phyloP scores from a whole-genome alignment of 108 stramenopile genomes.

The Cyclostephanos invisitatus region DNA sequence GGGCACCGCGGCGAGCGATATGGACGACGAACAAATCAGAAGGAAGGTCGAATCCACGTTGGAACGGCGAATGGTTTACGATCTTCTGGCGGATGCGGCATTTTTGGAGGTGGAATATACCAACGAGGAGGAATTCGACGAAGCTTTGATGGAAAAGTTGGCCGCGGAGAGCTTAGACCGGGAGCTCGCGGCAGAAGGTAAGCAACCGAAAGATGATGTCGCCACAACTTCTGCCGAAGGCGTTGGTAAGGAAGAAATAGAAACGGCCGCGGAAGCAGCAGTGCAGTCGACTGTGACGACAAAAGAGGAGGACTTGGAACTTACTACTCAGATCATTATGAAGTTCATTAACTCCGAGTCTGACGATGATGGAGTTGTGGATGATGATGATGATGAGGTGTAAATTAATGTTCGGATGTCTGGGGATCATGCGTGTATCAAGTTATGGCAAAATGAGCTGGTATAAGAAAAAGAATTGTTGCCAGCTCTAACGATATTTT shows the following conservation, averaged over 20 bases:
- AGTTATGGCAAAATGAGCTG: not conserved
- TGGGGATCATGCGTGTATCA: not conserved
- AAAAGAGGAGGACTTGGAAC: slow-evolving; percentile 19
- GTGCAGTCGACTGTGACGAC: not conserved
- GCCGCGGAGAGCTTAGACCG: slow-evolving; percentile 71
- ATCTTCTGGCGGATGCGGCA: slow-evolving; percentile 79
- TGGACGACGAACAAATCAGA: slow-evolving; percentile 74
- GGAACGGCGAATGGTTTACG: slow-evolving; percentile 75
- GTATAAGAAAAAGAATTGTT: not conserved
- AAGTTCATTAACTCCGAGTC: not conserved
- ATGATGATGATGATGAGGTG: slow-evolving; percentile 10
- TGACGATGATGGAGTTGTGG: slow-evolving; percentile 7
- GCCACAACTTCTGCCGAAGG: slow-evolving; percentile 9
- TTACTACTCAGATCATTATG: slow-evolving; percentile 8
- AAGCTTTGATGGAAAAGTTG: slow-evolving; percentile 74
- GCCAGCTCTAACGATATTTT: not conserved
- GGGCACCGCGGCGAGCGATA: slow-evolving; percentile 49
- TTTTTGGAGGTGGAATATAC: slow-evolving; percentile 74
- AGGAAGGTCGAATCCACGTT: slow-evolving; percentile 79
- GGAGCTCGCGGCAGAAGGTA: slow-evolving; percentile 46
- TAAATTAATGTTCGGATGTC: not conserved
- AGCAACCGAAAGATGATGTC: slow-evolving; percentile 16
- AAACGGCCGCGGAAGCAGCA: not conserved
- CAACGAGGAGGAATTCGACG: slow-evolving; percentile 73
- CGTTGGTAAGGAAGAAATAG: slow-evolving; percentile 9